Conservation (phyloP, 495 filamentous ascomycete species). For the Halenospora varia region DNA sequence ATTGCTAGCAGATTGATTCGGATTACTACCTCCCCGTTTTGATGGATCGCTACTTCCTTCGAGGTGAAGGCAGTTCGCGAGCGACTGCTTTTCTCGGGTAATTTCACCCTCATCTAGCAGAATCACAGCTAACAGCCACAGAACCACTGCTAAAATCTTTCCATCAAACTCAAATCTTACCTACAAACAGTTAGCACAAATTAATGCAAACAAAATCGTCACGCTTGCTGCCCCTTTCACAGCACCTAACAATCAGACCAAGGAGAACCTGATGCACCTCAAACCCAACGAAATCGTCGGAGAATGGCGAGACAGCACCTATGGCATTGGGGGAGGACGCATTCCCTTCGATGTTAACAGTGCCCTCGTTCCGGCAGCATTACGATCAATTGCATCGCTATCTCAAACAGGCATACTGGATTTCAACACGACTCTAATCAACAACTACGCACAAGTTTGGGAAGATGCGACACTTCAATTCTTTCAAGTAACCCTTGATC, state of each 20-base stretch:
- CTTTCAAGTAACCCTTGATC: slow-evolving; percentile 48
- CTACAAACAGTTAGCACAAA: slow-evolving; percentile 45
- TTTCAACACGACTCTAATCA: slow-evolving; percentile 33
- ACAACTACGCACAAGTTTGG: slow-evolving; percentile 54
- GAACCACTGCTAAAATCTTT: slow-evolving; percentile 42
- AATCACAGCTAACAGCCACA: neutral
- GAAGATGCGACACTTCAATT: slow-evolving; percentile 57
- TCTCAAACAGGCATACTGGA: slow-evolving; percentile 44
- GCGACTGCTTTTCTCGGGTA: slow-evolving; percentile 42
- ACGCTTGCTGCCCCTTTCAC: slow-evolving; percentile 50
- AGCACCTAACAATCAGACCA: slow-evolving; percentile 35
- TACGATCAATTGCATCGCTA: slow-evolving; percentile 52
- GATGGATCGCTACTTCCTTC: slow-evolving; percentile 55
- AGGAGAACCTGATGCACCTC: slow-evolving; percentile 53
- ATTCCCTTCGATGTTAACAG: slow-evolving; percentile 66
- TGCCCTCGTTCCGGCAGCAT: slow-evolving; percentile 56
- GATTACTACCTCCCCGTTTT: slow-evolving; percentile 57
- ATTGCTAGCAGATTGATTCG: slow-evolving; percentile 46
- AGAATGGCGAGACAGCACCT: slow-evolving; percentile 58
- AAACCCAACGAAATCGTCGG: slow-evolving; percentile 53
- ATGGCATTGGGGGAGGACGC: slow-evolving; percentile 58
- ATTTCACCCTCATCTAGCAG: slow-evolving; percentile 1
- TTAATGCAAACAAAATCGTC: slow-evolving; percentile 56
- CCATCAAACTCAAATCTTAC: slow-evolving; percentile 45
- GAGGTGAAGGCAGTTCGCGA: slow-evolving; percentile 40